A percentile compares a stretch with the other conserved stretches of the same genome.
Conservation (phyloP, 164 flowering plant genomes). For the Cinnamomum micranthum region DNA sequence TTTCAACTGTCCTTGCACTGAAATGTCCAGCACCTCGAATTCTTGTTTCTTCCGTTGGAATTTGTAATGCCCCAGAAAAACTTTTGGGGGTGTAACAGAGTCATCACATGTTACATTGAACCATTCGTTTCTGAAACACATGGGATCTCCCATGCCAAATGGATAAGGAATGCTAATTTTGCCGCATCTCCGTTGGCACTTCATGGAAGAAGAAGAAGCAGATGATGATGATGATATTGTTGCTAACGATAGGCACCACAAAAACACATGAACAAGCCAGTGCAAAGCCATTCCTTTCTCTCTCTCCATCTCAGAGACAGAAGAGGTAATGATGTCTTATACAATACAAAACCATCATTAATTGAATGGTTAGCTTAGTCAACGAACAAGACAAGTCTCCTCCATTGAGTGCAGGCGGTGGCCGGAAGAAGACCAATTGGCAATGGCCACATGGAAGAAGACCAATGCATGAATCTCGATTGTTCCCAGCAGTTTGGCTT, state of each 20-base stretch:
- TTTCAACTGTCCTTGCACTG: not conserved
- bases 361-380: too few relatives aligned
- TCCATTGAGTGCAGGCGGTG: too few relatives aligned
- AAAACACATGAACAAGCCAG: not conserved
- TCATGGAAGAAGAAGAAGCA: too few relatives aligned
- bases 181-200: conserved; percentile 30
- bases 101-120: conserved; percentile 27
- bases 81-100: not conserved
- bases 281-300: not conserved
- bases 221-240: not conserved
- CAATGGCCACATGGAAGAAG: too few relatives aligned
- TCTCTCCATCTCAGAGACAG: not conserved
- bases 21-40: conserved; percentile 8
- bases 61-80: too few relatives aligned
- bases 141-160: conserved; percentile 31
- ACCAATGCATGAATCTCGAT: too few relatives aligned
- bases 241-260: not conserved
- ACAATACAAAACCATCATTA: too few relatives aligned
- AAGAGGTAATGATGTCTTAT: too few relatives aligned
- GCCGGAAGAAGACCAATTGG: too few relatives aligned
- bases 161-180: conserved; percentile 40
- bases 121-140: not conserved
- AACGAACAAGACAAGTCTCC: too few relatives aligned
- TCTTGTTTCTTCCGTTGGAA: too few relatives aligned
- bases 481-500: too few relatives aligned